Conservation (phyloP, 371 early-diverging fungal species). For the Mucor plumbeus region DNA sequence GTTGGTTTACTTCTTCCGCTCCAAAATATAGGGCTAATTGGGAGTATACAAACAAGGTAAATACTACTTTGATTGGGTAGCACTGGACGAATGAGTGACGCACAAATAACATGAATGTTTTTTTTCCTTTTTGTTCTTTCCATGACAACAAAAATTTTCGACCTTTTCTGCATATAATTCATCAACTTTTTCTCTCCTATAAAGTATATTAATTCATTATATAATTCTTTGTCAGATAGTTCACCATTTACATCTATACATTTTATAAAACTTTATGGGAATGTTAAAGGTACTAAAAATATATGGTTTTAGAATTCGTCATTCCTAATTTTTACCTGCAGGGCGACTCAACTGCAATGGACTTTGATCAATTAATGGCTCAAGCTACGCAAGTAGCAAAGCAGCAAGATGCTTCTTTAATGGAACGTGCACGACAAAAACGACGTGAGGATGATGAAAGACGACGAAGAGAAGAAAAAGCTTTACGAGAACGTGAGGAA, state of each 20-base stretch:
- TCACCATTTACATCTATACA: not conserved
- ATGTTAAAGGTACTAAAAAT: conserved; percentile 20
- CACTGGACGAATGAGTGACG: conserved; percentile 4
- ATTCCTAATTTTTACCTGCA: not conserved
- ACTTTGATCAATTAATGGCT: conserved; percentile 46
- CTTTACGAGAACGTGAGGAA: conserved; percentile 36
- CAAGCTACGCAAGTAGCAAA: conserved; percentile 44
- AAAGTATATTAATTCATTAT: not conserved
- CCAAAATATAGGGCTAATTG: not conserved
- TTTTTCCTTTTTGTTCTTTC: conserved; percentile 5
- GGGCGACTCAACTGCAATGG: conserved; percentile 23
- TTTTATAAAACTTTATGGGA: conserved; percentile 9
- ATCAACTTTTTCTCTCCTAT: not conserved
- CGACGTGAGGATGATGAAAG: conserved; percentile 39
- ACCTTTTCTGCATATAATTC: not conserved
- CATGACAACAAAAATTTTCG: not conserved
- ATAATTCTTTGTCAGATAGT: not conserved
- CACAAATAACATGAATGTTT: not conserved
- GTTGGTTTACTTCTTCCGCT: not conserved
- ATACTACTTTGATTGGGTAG: not conserved
- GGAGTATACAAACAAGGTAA: not conserved
- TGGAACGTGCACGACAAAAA: conserved; percentile 38
- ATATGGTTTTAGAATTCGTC: not conserved
- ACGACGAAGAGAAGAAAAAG: conserved; percentile 35
- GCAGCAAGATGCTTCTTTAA: conserved; percentile 38